Conservation (phyloP, 306 rosid genomes). For the Bauhinia variegata region DNA sequence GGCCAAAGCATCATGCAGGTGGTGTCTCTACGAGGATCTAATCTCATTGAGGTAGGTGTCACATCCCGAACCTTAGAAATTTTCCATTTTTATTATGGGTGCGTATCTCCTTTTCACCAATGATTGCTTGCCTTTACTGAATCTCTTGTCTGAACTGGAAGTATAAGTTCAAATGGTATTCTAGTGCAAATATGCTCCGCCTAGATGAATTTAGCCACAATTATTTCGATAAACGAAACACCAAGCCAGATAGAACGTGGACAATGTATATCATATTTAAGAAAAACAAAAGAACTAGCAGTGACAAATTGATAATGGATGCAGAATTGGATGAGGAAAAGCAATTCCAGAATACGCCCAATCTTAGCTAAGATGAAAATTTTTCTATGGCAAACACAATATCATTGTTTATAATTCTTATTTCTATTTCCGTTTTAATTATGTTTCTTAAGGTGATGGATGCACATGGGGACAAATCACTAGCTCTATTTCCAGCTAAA, state of each 20-base stretch:
- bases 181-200: no score
- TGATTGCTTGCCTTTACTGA: no score
- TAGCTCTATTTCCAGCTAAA: constrained; percentile 90
- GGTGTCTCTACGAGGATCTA: constrained; percentile 79
- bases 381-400: background rate
- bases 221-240: background rate
- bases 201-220: background rate
- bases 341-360: no score
- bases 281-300: no score
- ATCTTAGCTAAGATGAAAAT: no score
- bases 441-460: constrained; percentile 72
- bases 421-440: constrained; percentile 23
- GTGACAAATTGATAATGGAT: no score
- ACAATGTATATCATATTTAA: no score
- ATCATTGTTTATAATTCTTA: constrained; percentile 6
- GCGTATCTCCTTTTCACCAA: no score
- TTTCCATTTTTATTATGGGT: no score
- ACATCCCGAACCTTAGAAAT: background rate
- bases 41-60: constrained; percentile 70
- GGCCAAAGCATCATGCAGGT: constrained; percentile 74
- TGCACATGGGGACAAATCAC: constrained; percentile 63
- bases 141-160: no score
- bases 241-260: background rate
- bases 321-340: no score
- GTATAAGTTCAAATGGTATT: no score